These are phyloP conservation scores for Vachellia collinsii DNA, from an alignment of 306 rosid species.

Conservation along the genomic window DNA sequence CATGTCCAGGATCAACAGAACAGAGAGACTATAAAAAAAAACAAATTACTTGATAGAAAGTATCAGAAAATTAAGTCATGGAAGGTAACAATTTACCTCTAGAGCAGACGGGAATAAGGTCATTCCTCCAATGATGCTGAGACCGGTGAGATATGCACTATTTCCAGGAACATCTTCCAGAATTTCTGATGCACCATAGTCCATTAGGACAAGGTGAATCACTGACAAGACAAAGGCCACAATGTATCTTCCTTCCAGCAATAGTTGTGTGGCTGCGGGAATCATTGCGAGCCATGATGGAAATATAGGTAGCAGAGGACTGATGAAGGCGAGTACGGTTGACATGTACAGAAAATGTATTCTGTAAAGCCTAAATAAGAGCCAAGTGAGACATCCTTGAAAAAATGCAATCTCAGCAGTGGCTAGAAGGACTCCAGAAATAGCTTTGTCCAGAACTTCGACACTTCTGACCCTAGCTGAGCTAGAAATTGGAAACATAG, in stretches of 20 bases:
- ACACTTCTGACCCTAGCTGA: conserved; percentile 75
- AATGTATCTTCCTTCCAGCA: conserved; percentile 83
- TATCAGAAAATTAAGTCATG: conserved; percentile 24
- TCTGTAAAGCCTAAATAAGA: conserved; percentile 68
- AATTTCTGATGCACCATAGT: conserved; percentile 76
- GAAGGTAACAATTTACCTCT: conserved; percentile 59
- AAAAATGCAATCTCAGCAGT: conserved; percentile 87
- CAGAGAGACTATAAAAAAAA: conserved; percentile 14
- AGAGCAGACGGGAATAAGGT: conserved; percentile 89
- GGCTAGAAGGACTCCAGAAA: conserved; percentile 86
- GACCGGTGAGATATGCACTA: conserved; percentile 88
- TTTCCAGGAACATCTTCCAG: conserved; percentile 90
- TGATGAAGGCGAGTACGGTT: conserved; percentile 74
- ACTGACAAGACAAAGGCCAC: conserved; percentile 55
- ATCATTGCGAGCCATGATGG: conserved; percentile 82
- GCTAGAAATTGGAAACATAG: conserved; percentile 78
- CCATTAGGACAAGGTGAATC: conserved; percentile 83
- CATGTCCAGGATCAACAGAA: conserved; percentile 25
- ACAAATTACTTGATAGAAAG: neutral
- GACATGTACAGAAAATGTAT: conserved; percentile 94
- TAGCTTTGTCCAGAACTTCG: conserved; percentile 91
- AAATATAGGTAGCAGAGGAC: conserved; percentile 84
- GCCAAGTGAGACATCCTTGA: conserved; percentile 97
- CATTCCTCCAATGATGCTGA: conserved; percentile 98
- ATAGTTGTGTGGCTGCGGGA: conserved; percentile 78